A percentile compares a stretch with the other conserved stretches of the same genome.
Conservation (phyloP, 257 asterid species). For the Nicotiana tomentosiformis region DNA sequence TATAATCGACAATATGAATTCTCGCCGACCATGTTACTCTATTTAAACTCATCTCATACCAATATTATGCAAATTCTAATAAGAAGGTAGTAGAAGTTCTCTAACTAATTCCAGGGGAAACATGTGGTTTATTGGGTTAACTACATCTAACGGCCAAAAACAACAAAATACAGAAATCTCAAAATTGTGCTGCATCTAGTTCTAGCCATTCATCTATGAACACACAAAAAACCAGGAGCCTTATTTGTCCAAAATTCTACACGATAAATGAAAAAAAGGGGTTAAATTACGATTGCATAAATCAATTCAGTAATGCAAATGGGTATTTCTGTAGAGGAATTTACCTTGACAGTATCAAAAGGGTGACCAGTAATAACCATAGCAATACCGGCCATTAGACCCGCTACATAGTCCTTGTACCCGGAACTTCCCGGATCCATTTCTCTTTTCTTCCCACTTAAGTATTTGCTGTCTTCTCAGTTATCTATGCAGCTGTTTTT, state of each 20-base stretch:
- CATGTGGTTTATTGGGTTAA: no score
- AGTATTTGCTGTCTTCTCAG: no score
- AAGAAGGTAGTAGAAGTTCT: no score
- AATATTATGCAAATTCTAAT: no score
- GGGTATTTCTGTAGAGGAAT: background rate
- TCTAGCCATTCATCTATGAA: background rate
- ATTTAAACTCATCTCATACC: no score
- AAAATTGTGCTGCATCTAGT: background rate
- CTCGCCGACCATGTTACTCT: no score
- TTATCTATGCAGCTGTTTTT: no score
- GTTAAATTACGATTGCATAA: background rate
- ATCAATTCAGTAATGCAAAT: background rate
- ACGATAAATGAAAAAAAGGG: background rate
- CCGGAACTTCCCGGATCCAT: constrained; percentile 43
- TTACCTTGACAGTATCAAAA: constrained; percentile 94
- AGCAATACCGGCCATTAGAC: constrained; percentile 84
- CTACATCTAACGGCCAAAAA: no score
- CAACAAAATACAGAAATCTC: no score
- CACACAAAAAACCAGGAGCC: background rate
- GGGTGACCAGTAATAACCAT: constrained; percentile 93
- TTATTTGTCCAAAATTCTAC: background rate
- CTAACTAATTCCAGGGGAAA: no score
- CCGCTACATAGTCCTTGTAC: constrained; percentile 84
- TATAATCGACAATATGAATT: no score
- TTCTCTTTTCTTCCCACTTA: no score